Conservation (phyloP, 2,329 filamentous ascomycete species). For the Sphaerulina musiva region DNA sequence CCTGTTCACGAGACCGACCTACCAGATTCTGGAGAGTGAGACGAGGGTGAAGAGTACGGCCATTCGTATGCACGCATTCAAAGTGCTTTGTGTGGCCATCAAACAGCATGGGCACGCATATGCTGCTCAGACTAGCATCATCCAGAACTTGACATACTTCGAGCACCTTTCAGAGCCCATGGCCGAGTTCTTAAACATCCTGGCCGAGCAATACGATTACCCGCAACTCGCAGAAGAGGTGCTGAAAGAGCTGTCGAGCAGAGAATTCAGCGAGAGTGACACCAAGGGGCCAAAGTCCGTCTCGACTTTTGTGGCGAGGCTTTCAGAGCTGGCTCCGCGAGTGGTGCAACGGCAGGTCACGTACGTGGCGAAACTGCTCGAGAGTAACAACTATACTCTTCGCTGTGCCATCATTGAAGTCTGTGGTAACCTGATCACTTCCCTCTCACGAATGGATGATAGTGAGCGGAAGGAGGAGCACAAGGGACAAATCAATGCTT, state of each 20-base stretch:
- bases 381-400: constrained; percentile 94
- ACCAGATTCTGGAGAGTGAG: constrained; percentile 90
- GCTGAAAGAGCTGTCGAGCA: constrained; percentile 87
- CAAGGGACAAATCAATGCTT: constrained; percentile 91
- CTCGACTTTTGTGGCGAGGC: constrained; percentile 83
- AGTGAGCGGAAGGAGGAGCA: constrained; percentile 80
- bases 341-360: constrained; percentile 98
- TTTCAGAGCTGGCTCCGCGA: constrained; percentile 85
- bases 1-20: constrained; percentile 85
- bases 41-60: constrained; percentile 80
- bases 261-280: constrained; percentile 96
- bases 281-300: constrained; percentile 93
- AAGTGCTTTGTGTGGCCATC: constrained; percentile 89
- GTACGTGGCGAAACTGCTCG: constrained; percentile 84
- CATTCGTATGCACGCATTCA: constrained; percentile 95
- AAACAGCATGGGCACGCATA: constrained; percentile 98
- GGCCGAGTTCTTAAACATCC: constrained; percentile 94
- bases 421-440: constrained; percentile 86
- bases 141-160: constrained; percentile 96
- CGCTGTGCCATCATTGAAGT: constrained; percentile 93
- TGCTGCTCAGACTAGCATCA: constrained; percentile 93
- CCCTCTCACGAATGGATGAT: constrained; percentile 77
- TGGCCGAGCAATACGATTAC: constrained; percentile 96
- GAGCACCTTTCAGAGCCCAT: constrained; percentile 98
- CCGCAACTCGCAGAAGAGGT: constrained; percentile 92